Evolutionary conservation across 805 yeast species (phyloP), one percentile per base, ranked within the genome.

Genomic region (Metschnikowia proteae): DNA sequence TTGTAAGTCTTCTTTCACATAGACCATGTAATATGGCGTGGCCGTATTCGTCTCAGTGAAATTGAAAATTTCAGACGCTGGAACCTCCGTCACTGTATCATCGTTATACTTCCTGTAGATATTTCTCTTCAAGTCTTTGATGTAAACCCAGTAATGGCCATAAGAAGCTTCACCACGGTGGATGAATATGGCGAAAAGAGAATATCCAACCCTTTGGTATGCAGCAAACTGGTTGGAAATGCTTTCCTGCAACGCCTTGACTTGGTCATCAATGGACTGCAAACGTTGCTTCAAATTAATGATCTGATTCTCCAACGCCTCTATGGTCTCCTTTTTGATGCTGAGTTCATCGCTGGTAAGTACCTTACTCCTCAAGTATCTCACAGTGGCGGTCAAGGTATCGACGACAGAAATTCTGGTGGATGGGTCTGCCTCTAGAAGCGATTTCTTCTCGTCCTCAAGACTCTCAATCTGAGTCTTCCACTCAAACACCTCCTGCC

Each of bases 81-180:
- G 70, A 1, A 86, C 97, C 54, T 85, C 95, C 2, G 89, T 81
- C n/a, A 94, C 96, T n/a, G 78, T 76, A 60, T 94, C 98, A 69
- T 94, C 99, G 61, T 94, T 94, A 66, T 94, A 94, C 70, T 89
- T 91, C 52, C 97, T 75, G 80, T 82, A 94, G 22, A 86, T 69
- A 28, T 79, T 76, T 17, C 76, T 74, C 53, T 76, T 76, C 3
- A 82, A 80, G 65, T 94, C 98, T 50, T 80, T 81, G 53, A 94
- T 91, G 63, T 92, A 94, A 13, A 92, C 80, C 97, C 98, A 94
- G 66, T 94, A 94, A 66, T 94, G 99, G 2, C 99, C 99, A 61
- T 88, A 92, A 45, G 89, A 83, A 0, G 97, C 98, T 60, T 90
- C 95, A 5, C 99, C 99, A 44, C 97, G 74, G 65, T 94, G 99